Percentiles rank a stretch among this genome's conserved stretches.
phyloP scores from a whole-genome alignment of 805 yeast species.

The Kazachstania bromeliacearum region DNA sequence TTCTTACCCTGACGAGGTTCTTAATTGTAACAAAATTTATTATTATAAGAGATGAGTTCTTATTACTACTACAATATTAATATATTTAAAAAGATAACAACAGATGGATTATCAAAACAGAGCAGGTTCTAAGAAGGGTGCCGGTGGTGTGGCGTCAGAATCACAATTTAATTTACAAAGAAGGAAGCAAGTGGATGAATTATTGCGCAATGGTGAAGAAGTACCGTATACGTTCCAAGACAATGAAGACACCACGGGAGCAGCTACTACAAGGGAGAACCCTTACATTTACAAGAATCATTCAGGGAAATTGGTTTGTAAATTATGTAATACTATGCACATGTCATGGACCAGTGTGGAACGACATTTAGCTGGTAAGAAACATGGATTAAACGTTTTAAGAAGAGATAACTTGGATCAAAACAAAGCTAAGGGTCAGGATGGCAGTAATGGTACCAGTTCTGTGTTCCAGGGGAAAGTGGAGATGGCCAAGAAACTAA shows the following conservation, averaged over 20 bases:
- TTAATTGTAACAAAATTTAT: too few species aligned
- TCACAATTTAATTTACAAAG: conserved; percentile 62
- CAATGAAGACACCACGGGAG: conserved; percentile 32
- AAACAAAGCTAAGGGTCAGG: not conserved
- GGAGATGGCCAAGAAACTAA: conserved; percentile 12
- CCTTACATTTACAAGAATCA: conserved; percentile 82
- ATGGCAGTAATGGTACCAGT: conserved; percentile 16
- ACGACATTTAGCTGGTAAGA: conserved; percentile 75
- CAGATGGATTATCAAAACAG: conserved; percentile 90
- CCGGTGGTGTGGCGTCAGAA: conserved; percentile 78
- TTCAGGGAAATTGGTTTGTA: conserved; percentile 77
- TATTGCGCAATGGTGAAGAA: conserved; percentile 36
- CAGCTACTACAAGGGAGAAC: conserved; percentile 13
- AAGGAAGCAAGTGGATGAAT: conserved; percentile 55
- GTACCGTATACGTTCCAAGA: conserved; percentile 34
- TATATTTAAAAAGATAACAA: too few species aligned
- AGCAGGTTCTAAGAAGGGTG: conserved; percentile 84
- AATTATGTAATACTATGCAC: conserved; percentile 76
- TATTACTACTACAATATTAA: too few species aligned
- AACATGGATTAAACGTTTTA: conserved; percentile 67
- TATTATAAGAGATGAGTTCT: too few species aligned
- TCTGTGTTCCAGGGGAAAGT: conserved; percentile 19
- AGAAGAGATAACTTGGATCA: conserved; percentile 37
- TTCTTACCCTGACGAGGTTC: too few species aligned
- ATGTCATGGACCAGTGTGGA: conserved; percentile 70